Base-by-base conservation (phyloP, 306 rosid species). In the Hippophae tibetana region DNA sequence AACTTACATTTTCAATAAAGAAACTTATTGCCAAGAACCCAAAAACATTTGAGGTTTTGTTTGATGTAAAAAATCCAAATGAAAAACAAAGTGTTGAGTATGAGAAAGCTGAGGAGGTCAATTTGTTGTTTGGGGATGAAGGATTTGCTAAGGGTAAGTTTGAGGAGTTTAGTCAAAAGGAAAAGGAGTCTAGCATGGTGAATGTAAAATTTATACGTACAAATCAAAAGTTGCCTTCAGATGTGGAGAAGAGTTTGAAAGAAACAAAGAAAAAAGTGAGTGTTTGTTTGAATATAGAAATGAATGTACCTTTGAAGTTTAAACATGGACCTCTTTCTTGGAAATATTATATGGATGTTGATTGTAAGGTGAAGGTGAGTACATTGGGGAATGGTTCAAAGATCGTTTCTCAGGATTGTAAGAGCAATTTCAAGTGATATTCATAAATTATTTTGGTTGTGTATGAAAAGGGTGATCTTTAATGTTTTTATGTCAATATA, bases 31-130 rank as follows among this genome's bases (percentile, higher is more conserved):
- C 72, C 1, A 73, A 54, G 31, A 48, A 42, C 1, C 43, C 52
- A 0, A 46, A 44, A 5, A 13, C 54, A 1, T 83, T 72, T 5
- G 65, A 70, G 54, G 42, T 83, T 27, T 67, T 31, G 1, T 31
- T 86, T 64, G 58, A 8, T 47, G 78, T 43, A 2, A 64, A 13
- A 6, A 86, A 86, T 23, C 73, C 64, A 0, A 82, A 83, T 18
- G 12, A 5, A 0, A 67, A 38, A 8, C n/a, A 60, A 52, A 65
- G 57, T 4, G 38, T 81, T 6, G 3, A 31, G 2, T 79, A 68
- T 9, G 47, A 27, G 12, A 1, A 2, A 0, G 13, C 43, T 13
- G 68, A 47, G 2, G 64, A n/a, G 6, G 64, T 54, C 7, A 54
- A 56, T 0, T 9, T 84, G 23, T 1, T 50, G 42, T 68, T 52